Evolutionary conservation across 2,329 filamentous ascomycete species (phyloP), one percentile per base, ranked within the genome.

Genomic region (Verticillium nubilum): DNA sequence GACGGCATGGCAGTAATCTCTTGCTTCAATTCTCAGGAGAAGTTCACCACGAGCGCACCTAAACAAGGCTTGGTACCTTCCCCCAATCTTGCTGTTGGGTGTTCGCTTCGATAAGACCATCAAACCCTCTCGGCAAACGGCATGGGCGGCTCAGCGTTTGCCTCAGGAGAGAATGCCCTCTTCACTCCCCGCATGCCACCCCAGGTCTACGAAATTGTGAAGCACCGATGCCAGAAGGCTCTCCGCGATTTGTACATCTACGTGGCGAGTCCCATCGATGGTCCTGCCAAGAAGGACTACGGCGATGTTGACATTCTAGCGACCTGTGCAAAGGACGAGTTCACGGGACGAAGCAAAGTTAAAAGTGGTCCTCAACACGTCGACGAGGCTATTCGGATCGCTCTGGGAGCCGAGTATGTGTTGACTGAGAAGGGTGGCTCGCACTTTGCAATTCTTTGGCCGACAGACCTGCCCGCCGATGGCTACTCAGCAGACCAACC

Each of bases 271-370:
- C 86, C 89, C 0, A 82, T 88, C 28, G 88, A 92, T 64, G 88
- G 84, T 0, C 90, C 90, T 0, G 86, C 70, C 1, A 95, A 95
- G 71, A 50, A 64, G 0, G 83, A 86, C 65, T 82, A 85, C 67
- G 91, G 91, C 23, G 91, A 95, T 64, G 75, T 96, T 37, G 91
- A 95, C 71, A 78, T 93, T 60, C 71, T 92, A 1, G 80, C 91
- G 1, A 74, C 76, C 0, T 68, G 69, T 31, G 42, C n/a, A n/a
- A 25, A 19, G 6, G 17, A 13, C n/a, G 42, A 47, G n/a, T 23
- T 47, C 42, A 47, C 6, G 7, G 19, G 42, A 23, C 23, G 42
- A 7, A 54, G 19, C 52, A 25, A n/a, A 19, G 17, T n/a, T 17
- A 13, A 50, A 35, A 5, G 13, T 19, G 19, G 19, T n/a, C 4